Evolutionary conservation across 1,284 basidiomycete genomes (phyloP), one percentile per base, ranked within the genome.

Genomic region (Trametes sp.): DNA sequence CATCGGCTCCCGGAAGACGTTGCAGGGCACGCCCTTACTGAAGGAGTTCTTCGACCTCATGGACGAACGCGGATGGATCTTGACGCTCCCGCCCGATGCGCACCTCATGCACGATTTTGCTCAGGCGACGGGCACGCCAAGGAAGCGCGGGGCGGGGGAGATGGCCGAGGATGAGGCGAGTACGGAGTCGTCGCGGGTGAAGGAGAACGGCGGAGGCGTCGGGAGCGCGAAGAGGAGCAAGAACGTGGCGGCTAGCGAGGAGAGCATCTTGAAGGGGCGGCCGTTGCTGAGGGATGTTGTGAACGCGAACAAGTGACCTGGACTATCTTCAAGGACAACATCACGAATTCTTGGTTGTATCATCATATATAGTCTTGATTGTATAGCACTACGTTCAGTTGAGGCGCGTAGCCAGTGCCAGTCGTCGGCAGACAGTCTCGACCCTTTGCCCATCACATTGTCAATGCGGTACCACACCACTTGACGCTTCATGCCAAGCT

Each of bases 1-100:
- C 61, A 84, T 99, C 70, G 98, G 97, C 19, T 94, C 92, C 1
- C 82, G 88, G 36, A 83, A 77, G 65, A 98, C 95, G 0, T 81
- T 98, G 10, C 73, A 84, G 28, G 70, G 75, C 23, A 82, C 85
- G 0, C 81, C 89, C 3, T 75, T 96, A 21, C 77, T 96, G 33
- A 75, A 79, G 2, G 85, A 90, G 38, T 95, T 96, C 76, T 87
- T 96, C 68, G 73, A 79, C 7, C 78, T 97, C 52, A 89, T 96
- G 85, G 83, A 91, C 21, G 77, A 74, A 26, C 83, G 82, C 44
- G 78, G 79, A 0, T 97, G 95, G 95, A 84, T 93, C 24, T 74
- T 90, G 41, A 63, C 72, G 11, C 78, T 96, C 38, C 82, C 81
- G 1, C 70, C 75, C 13, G 78, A 80, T 3, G 89, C 91, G 0